Evolutionary conservation across 192 early-diverging fungal genomes (phyloP), one percentile per base, ranked within the genome.

Genomic region (Coemansia nantahalensis): DNA sequence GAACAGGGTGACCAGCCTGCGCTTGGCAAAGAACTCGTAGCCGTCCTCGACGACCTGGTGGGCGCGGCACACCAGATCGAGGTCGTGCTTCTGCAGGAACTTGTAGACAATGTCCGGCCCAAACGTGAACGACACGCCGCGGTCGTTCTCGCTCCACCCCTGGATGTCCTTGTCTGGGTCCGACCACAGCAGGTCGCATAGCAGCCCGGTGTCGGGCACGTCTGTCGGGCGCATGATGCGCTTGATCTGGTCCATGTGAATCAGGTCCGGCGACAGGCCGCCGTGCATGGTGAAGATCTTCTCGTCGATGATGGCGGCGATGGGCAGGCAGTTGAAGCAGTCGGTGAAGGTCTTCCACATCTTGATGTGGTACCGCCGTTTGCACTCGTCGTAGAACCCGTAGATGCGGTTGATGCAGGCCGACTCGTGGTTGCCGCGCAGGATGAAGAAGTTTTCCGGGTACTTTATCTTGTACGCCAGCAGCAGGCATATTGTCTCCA

Each of bases 391-490:
- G 70, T 96, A 98, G 77, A 98, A 98, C 26, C 95, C 95, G 69
- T 98, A 98, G 59, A 98, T 95, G 54, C 92, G 82, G 80, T 94
- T 95, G 59, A 93, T 92, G 63, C 90, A 91, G 8, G 95, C 95
- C 60, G 90, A 92, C 74, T 98, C 95, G 74, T 98, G 95, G 78
- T 98, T 98, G 43, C 95, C 95, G 62, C 95, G 86, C 54, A 98
- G 81, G 59, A 98, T 92, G 81, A 98, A 98, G 68, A 98, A 98
- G 84, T 98, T 98, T 54, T 95, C 95, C 3, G 94, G 95, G 73
- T 91, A 98, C 81, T 98, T 98, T 84, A 98, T 98, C 70, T 98
- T 98, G 84, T 98, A 98, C 22, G 94, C 93, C 38, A 98, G 82
- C 43, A 98, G 80, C 43, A 98, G 78, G 51, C 95, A 95, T 65